phyloP scores from a whole-genome alignment of 768 basidiomycete genomes.

The Porphyrellus cyaneotinctus region DNA sequence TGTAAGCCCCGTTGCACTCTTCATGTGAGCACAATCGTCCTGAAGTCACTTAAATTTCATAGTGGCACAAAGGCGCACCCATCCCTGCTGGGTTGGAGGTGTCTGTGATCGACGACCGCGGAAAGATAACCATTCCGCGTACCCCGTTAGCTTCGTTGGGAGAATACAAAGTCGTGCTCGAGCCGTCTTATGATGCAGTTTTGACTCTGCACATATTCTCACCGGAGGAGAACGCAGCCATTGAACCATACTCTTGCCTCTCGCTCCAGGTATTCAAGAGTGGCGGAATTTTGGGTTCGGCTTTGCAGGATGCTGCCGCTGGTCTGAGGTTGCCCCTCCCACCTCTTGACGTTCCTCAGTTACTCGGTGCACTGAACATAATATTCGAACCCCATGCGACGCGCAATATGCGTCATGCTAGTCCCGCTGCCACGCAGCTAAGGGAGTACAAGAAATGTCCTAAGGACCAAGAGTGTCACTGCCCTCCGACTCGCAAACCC shows the following conservation, averaged over 20 bases:
- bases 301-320: too few species aligned
- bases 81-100: slow-evolving; percentile 1
- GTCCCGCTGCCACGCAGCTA: slow-evolving; percentile 3
- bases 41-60: not conserved
- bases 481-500: not conserved
- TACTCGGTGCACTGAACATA: slow-evolving; percentile 11
- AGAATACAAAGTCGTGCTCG: not conserved
- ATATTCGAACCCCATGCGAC: slow-evolving; percentile 10
- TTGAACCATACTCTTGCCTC: slow-evolving; percentile 7
- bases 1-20: not conserved
- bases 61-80: too few species aligned
- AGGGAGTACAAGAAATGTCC: not conserved
- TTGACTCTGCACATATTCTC: slow-evolving; percentile 5
- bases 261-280: slow-evolving; percentile 3
- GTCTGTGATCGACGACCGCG: slow-evolving; percentile 5
- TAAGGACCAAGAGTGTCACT: not conserved
- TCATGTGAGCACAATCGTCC: not conserved
- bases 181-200: slow-evolving; percentile 1
- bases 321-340: too few species aligned
- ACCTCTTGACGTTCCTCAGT: not conserved
- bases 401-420: slow-evolving; percentile 9
- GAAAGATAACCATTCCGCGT: not conserved
- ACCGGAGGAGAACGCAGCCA: not conserved
- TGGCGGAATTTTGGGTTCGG: too few species aligned
- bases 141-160: not conserved